These are phyloP conservation scores for Vigna reflexopilosa DNA, from an alignment of 306 rosid genomes.

Conservation along the genomic window DNA sequence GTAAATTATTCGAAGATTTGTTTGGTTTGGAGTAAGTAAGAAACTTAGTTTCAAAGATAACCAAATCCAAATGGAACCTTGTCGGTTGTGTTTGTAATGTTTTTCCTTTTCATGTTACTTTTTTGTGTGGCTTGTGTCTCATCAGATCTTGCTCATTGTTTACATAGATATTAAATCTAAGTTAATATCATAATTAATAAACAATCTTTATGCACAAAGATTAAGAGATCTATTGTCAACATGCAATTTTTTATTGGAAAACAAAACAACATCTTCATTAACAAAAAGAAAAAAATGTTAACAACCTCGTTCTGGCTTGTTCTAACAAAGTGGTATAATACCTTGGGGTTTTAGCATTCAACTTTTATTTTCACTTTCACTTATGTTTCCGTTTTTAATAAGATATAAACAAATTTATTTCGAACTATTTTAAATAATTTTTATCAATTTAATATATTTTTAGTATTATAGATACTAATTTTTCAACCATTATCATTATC, in stretches of 20 bases:
- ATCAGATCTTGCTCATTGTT: neutral
- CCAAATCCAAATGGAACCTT: slow-evolving; percentile 34
- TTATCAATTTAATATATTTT: too few species aligned
- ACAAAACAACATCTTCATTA: neutral
- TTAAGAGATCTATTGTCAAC: slow-evolving; percentile 36
- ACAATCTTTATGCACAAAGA: neutral
- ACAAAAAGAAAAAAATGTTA: neutral
- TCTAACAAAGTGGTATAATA: neutral
- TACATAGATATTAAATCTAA: slow-evolving; percentile 6
- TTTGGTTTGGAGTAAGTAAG: neutral
- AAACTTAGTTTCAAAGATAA: slow-evolving; percentile 10
- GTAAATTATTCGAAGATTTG: neutral
- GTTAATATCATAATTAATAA: neutral
- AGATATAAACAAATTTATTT: too few species aligned
- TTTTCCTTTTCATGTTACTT: slow-evolving; percentile 13
- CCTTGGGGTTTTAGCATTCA: too few species aligned
- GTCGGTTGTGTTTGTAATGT: slow-evolving; percentile 37
- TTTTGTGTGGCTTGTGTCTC: neutral
- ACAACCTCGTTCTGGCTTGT: neutral
- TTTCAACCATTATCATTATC: too few species aligned
- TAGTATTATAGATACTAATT: too few species aligned
- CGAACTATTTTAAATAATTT: too few species aligned
- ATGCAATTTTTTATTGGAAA: slow-evolving; percentile 22
- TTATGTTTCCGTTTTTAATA: too few species aligned
- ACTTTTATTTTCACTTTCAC: too few species aligned